Percentiles rank a stretch among this genome's conserved stretches.
Evolutionary conservation across 176 grass and related monocot species (phyloP).

Genomic region (Cenchrus purpureus): DNA sequence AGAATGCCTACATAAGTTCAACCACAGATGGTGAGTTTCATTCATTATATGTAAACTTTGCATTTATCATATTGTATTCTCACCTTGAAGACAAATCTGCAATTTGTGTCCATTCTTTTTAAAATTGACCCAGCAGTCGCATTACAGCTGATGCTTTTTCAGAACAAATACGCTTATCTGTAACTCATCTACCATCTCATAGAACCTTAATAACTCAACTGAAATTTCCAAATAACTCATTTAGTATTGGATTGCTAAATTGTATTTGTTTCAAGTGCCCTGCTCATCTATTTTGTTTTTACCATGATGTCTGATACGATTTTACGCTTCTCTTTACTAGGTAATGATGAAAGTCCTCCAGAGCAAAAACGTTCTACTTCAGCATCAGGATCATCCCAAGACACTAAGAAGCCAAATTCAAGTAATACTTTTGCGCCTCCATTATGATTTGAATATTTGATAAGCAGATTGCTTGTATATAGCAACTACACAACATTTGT

Average conservation of each 20-base stretch:
- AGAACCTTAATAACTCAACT: neutral
- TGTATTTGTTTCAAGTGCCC: conserved; percentile 11
- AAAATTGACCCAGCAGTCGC: neutral
- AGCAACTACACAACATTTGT: neutral
- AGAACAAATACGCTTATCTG: neutral
- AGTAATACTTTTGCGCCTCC: conserved; percentile 41
- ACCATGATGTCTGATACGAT: neutral
- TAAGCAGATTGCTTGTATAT: conserved; percentile 21
- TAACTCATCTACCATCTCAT: conserved; percentile 4
- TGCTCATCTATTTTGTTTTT: neutral
- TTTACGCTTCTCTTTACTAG: conserved; percentile 31
- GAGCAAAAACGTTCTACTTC: conserved; percentile 43
- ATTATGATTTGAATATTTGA: conserved; percentile 19
- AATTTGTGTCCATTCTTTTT: conserved; percentile 4
- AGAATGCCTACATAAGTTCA: conserved; percentile 50
- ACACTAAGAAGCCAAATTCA: conserved; percentile 51
- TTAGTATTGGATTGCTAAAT: neutral
- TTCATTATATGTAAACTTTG: neutral
- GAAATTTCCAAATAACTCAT: neutral
- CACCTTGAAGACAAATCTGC: conserved; percentile 1
- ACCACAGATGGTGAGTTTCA: conserved; percentile 43
- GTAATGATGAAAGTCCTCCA: conserved; percentile 38
- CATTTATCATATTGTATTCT: conserved; percentile 1
- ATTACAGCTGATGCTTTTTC: neutral
- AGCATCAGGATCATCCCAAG: conserved; percentile 46